Percentiles rank a stretch among this genome's conserved stretches.
Conservation (phyloP, 495 filamentous ascomycete genomes). For the Penicillium arizonense region DNA sequence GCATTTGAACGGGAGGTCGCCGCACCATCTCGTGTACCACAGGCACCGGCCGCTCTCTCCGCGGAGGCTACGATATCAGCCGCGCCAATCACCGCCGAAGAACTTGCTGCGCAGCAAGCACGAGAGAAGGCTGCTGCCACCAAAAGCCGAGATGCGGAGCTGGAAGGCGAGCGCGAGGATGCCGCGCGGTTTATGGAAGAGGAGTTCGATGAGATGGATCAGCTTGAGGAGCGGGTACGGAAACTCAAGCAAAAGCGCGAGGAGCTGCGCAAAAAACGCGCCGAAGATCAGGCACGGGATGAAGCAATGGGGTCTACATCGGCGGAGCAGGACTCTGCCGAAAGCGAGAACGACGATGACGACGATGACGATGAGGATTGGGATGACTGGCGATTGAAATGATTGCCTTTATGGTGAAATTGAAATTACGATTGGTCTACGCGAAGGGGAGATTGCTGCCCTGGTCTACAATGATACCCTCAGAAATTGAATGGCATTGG, state of each 20-base stretch:
- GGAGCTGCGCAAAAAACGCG: slow-evolving; percentile 47
- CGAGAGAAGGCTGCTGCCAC: slow-evolving; percentile 52
- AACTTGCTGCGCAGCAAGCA: slow-evolving; percentile 64
- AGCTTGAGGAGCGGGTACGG: slow-evolving; percentile 75
- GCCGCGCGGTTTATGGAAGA: slow-evolving; percentile 75
- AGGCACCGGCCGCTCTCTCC: slow-evolving; percentile 31
- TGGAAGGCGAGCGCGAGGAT: slow-evolving; percentile 85
- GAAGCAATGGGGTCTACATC: slow-evolving; percentile 17
- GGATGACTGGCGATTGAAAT: slow-evolving; percentile 69
- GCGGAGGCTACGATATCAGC: slow-evolving; percentile 63
- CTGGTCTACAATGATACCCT: slow-evolving; percentile 44
- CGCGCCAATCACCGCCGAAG: slow-evolving; percentile 63
- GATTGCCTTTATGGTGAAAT: slow-evolving; percentile 17
- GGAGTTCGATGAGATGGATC: slow-evolving; percentile 95
- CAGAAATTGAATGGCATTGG: slow-evolving; percentile 23
- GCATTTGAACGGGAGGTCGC: slow-evolving; percentile 87
- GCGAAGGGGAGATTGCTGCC: slow-evolving; percentile 24
- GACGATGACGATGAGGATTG: slow-evolving; percentile 51
- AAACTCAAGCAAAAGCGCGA: slow-evolving; percentile 72
- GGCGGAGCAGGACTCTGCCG: slow-evolving; percentile 22
- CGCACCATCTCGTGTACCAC: slow-evolving; percentile 43
- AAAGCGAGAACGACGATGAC: slow-evolving; percentile 38
- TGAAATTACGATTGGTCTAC: slow-evolving; percentile 8
- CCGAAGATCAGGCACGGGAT: slow-evolving; percentile 37
- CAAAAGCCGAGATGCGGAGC: slow-evolving; percentile 53